Base-by-base conservation (phyloP, 495 filamentous ascomycete species). In the Hyaloscypha finlandica region DNA sequence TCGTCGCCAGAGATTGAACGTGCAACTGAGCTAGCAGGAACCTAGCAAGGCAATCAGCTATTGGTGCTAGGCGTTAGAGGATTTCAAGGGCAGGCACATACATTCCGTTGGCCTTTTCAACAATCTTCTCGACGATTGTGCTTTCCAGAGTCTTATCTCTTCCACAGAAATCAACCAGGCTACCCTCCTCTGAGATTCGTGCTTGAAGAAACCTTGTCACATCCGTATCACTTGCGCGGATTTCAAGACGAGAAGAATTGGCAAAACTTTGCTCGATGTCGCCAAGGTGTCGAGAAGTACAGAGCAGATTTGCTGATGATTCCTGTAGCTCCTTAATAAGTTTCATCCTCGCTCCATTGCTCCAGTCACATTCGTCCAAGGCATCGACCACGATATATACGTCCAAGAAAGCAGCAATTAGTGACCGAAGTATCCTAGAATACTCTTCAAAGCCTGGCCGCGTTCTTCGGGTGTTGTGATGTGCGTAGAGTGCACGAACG, bases 211-310 rank as follows among this genome's bases (percentile, higher is more conserved):
- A 65, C 39, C 4, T 65, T 29, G 31, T 11, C 14, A 65, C 30
- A 59, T 65, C 63, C 37, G 62, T 12, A 8, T 65, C 53, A 2
- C 31, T 59, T 12, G 63, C 63, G 33, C n/a, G 52, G 30, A 66
- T 66, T 22, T 61, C 64, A 16, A 79, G 54, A 19, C 63, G 22
- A 29, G 25, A 8, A 6, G 0, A 12, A 32, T 32, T 31, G 8
- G 25, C 25, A 22, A 58, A 58, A 0, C 9, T 31, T 19, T 58
- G 8, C 30, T 8, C 19, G 20, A 58, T 58, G 8, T 58, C 55
- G 1, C 19, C 19, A 8, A 58, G 12, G 8, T 14, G 19, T 31
- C 55, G 20, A 8, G 55, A 58, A 12, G 55, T 58, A 20, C 19
- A 19, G 30, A 58, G 25, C 5, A 58, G 6, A 6, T 19, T 29